phyloP scores from a whole-genome alignment of 2,329 filamentous ascomycete species.

The Cercospora janseana region DNA sequence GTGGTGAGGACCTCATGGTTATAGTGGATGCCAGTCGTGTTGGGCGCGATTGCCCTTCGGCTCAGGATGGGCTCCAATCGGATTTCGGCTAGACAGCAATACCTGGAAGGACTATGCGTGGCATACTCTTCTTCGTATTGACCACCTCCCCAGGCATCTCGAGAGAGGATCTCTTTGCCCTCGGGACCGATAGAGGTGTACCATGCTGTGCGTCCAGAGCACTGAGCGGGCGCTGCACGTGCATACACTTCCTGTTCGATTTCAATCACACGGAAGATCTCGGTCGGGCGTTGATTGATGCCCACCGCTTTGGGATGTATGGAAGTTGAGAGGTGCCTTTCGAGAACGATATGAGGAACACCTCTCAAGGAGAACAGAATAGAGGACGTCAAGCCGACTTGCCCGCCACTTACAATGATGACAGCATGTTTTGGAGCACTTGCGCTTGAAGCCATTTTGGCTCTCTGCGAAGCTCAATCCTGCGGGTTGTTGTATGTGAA shows the following conservation, averaged over 20 bases:
- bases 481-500: too few species aligned
- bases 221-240: constrained; percentile 27
- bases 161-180: constrained; percentile 33
- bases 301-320: constrained; percentile 39
- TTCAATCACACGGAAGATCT: constrained; percentile 34
- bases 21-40: constrained; percentile 34
- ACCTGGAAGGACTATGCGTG: constrained; percentile 26
- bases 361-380: constrained; percentile 35
- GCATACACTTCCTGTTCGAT: constrained; percentile 35
- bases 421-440: constrained; percentile 25
- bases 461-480: too few species aligned
- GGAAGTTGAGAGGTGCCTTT: constrained; percentile 36
- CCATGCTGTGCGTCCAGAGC: constrained; percentile 34
- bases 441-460: too few species aligned
- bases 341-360: constrained; percentile 35
- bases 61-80: constrained; percentile 40
- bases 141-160: constrained; percentile 34
- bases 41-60: constrained; percentile 34
- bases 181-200: constrained; percentile 36
- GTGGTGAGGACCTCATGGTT: constrained; percentile 28
- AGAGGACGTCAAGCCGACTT: constrained; percentile 36
- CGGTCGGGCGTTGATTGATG: constrained; percentile 34
- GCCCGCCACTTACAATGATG: constrained; percentile 36
- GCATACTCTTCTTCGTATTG: constrained; percentile 24
- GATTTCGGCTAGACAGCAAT: constrained; percentile 39